Evolutionary conservation across 805 yeast genomes (phyloP).

Genomic region (Spathaspora arborariae): DNA sequence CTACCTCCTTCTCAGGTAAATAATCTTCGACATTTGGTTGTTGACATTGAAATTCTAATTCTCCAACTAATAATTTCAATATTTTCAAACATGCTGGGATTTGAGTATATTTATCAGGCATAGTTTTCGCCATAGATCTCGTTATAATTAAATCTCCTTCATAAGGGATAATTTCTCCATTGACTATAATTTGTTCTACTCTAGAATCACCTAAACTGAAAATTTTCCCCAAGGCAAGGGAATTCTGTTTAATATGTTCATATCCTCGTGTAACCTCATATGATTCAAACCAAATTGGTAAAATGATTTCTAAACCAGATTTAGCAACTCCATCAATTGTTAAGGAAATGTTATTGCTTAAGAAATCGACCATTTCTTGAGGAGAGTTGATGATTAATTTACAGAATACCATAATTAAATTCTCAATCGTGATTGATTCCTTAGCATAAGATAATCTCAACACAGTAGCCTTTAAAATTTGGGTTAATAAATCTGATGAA

Average conservation of each 20-base stretch:
- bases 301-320: constrained; percentile 50
- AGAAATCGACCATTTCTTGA: constrained; percentile 56
- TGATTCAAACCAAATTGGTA: constrained; percentile 80
- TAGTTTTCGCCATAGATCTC: constrained; percentile 71
- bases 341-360: constrained; percentile 29
- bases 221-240: constrained; percentile 68
- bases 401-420: constrained; percentile 72
- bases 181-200: constrained; percentile 51
- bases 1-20: constrained; percentile 17
- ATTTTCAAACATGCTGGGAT: constrained; percentile 72
- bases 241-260: constrained; percentile 61
- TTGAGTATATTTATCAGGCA: constrained; percentile 61
- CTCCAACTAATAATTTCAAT: constrained; percentile 63
- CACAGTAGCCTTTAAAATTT: constrained; percentile 73
- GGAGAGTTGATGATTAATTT: constrained; percentile 64
- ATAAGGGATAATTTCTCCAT: constrained; percentile 73
- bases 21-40: constrained; percentile 44
- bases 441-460: constrained; percentile 60
- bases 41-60: constrained; percentile 60
- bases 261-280: constrained; percentile 80
- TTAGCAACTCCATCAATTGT: constrained; percentile 6
- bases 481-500: constrained; percentile 39
- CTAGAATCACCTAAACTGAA: constrained; percentile 55
- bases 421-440: constrained; percentile 72
- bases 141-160: constrained; percentile 69